Conservation (phyloP, 1,284 basidiomycete species). For the Veloboletus limbatus region DNA sequence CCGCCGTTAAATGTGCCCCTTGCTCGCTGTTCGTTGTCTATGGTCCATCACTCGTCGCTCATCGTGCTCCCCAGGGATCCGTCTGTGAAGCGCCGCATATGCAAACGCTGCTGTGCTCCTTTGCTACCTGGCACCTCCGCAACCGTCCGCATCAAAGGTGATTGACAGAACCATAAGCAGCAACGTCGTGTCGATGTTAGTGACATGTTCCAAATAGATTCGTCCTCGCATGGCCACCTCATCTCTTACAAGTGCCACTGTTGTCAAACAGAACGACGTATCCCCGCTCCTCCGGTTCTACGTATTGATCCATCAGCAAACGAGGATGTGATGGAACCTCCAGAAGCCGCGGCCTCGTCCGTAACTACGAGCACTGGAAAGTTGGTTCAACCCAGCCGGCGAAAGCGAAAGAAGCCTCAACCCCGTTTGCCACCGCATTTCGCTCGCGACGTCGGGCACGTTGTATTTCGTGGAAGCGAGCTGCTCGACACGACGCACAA, state of each 20-base stretch:
- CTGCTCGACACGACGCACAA: conserved; percentile 21
- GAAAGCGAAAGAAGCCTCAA: conserved; percentile 15
- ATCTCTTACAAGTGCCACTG: conserved; percentile 55
- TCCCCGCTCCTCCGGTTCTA: conserved; percentile 57
- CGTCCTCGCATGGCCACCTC: conserved; percentile 48
- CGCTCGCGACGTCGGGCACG: conserved; percentile 57
- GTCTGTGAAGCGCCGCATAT: conserved; percentile 71
- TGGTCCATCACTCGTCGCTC: background rate
- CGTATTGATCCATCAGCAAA: background rate
- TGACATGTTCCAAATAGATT: conserved; percentile 44
- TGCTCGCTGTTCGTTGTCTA: background rate
- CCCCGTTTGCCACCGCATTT: conserved; percentile 52
- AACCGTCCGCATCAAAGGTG: conserved; percentile 62
- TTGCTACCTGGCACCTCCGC: conserved; percentile 68
- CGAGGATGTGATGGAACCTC: background rate
- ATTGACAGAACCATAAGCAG: conserved; percentile 20
- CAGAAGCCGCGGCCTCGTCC: background rate
- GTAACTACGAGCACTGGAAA: background rate
- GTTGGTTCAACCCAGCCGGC: background rate
- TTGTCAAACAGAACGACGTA: conserved; percentile 52
- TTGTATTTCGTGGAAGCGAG: conserved; percentile 60
- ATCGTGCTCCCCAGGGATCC: conserved; percentile 64
- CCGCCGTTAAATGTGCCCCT: background rate
- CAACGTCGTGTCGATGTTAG: no score
- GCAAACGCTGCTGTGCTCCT: conserved; percentile 61